Evolutionary conservation across 1,139 yeast species (phyloP).

Genomic region (Hemisphaericaspora xylofermentans): DNA sequence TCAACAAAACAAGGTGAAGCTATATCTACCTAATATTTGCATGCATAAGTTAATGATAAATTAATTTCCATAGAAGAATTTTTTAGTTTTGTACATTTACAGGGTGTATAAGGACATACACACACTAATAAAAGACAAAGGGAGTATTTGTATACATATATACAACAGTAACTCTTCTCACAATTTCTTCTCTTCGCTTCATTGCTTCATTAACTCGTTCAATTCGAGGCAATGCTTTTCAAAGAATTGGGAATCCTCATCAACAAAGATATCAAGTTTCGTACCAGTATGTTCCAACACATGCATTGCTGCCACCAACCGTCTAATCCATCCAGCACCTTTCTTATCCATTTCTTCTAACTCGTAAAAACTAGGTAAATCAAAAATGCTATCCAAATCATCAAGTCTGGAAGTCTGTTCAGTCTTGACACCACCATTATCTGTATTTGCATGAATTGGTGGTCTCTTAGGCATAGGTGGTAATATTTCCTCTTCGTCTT

Average conservation of each 20-base stretch:
- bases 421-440: background rate
- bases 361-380: slow-evolving; percentile 18
- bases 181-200: background rate
- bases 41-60: slow-evolving; percentile 4
- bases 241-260: slow-evolving; percentile 37
- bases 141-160: slow-evolving; percentile 1
- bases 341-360: slow-evolving; percentile 43
- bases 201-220: slow-evolving; percentile 9
- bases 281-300: slow-evolving; percentile 41
- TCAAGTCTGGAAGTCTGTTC: slow-evolving; percentile 5
- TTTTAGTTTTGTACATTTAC: background rate
- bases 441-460: slow-evolving; percentile 1
- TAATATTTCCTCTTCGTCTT: slow-evolving; percentile 10
- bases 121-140: background rate
- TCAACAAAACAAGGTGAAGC: background rate
- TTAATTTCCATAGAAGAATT: background rate
- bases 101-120: background rate
- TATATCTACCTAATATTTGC: slow-evolving; percentile 4
- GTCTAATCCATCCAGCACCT: slow-evolving; percentile 50
- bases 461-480: slow-evolving; percentile 14
- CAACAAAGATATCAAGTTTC: slow-evolving; percentile 36
- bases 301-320: slow-evolving; percentile 38
- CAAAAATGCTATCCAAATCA: slow-evolving; percentile 12
- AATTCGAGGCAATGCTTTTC: slow-evolving; percentile 14
- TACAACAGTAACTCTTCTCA: background rate